Evolutionary conservation across 176 grass and related monocot species (phyloP).

Genomic region (Hordeum marinum): DNA sequence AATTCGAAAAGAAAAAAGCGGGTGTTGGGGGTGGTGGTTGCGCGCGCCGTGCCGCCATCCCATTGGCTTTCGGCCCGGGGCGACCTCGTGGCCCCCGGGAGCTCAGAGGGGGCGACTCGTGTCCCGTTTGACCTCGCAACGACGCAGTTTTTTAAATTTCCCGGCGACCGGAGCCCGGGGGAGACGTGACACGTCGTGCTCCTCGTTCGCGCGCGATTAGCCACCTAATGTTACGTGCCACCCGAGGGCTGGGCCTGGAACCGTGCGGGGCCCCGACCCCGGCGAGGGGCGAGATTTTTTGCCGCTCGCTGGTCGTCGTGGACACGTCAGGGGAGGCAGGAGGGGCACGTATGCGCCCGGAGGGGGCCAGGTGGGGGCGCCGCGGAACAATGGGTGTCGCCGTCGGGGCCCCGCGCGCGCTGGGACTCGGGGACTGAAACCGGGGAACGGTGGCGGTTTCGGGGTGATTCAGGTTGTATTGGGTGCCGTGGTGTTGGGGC

Average conservation of each 20-base stretch:
- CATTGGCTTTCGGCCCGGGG: background rate
- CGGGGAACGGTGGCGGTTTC: background rate
- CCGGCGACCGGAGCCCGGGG: background rate
- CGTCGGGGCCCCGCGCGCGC: background rate
- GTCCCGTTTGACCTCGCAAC: background rate
- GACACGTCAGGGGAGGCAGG: slow-evolving; percentile 4
- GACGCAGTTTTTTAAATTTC: too few relatives aligned
- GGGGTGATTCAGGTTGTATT: background rate
- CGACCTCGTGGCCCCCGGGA: background rate
- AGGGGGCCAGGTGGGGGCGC: background rate
- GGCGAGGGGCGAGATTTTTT: background rate
- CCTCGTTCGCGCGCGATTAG: background rate
- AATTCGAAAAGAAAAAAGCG: background rate
- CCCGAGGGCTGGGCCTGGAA: background rate
- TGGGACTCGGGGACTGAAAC: background rate
- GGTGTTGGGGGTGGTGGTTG: background rate
- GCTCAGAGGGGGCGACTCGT: background rate
- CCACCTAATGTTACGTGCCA: background rate
- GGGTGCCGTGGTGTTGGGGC: background rate
- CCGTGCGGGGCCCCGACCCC: background rate
- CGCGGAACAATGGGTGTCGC: background rate
- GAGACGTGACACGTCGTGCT: background rate
- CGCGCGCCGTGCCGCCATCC: background rate
- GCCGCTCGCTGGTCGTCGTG: background rate
- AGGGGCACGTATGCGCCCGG: background rate